Evolutionary conservation across 805 yeast genomes (phyloP).

Genomic region (Starmerella etchellsii): DNA sequence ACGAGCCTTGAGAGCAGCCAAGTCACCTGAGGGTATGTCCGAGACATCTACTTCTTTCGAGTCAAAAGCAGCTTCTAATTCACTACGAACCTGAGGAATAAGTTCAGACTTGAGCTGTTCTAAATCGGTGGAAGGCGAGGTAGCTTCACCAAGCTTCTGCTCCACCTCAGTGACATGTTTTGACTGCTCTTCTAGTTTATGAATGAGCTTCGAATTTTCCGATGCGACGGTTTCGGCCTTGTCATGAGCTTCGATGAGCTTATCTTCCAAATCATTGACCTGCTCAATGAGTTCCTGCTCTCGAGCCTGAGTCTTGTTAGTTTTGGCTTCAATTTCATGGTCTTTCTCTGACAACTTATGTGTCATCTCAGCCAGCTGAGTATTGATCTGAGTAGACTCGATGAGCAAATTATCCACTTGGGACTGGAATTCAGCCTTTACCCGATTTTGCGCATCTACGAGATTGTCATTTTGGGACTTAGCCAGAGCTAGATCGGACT

Average conservation of each 20-base stretch:
- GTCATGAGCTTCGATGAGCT: slow-evolving; percentile 9
- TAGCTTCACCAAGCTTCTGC: not conserved
- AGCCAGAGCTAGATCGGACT: not conserved
- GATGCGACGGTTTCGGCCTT: not conserved
- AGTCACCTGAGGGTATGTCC: not conserved
- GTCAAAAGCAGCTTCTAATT: not conserved
- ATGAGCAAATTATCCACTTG: not conserved
- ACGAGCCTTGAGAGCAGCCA: not conserved
- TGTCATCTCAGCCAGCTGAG: not conserved
- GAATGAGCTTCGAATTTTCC: not conserved
- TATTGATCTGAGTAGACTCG: not conserved
- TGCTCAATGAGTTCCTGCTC: slow-evolving; percentile 20
- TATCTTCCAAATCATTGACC: slow-evolving; percentile 20
- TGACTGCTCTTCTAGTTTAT: not conserved
- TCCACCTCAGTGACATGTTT: not conserved
- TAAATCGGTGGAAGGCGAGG: not conserved
- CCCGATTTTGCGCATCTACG: not conserved
- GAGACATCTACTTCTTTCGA: not conserved
- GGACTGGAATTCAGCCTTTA: not conserved
- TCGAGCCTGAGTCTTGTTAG: slow-evolving; percentile 13
- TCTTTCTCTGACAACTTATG: slow-evolving; percentile 2
- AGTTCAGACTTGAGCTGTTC: not conserved
- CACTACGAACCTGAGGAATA: not conserved
- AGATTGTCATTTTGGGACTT: not conserved
- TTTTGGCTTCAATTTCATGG: not conserved